Conservation (phyloP, 495 filamentous ascomycete species). For the Pseudomonodictys pantanalensis region DNA sequence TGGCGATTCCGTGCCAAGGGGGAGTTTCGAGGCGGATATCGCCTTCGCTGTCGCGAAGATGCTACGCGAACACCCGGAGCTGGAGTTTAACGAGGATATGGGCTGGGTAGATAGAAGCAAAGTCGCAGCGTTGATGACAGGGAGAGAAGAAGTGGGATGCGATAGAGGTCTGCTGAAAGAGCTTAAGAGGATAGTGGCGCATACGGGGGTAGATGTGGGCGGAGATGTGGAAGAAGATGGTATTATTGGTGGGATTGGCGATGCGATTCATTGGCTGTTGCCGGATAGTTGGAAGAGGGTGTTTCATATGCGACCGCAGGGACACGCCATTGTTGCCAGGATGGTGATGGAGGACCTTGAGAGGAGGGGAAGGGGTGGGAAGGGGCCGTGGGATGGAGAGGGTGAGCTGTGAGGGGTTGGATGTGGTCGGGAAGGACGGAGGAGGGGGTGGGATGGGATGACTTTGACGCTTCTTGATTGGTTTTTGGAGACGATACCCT, state of each 20-base stretch:
- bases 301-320: conserved; percentile 24
- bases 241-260: conserved; percentile 8
- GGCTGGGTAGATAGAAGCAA: conserved; percentile 19
- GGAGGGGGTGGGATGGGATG: too few relatives aligned
- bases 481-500: too few relatives aligned
- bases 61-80: conserved; percentile 24
- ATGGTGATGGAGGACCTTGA: conserved; percentile 13
- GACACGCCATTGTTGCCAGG: conserved; percentile 19
- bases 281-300: conserved; percentile 29
- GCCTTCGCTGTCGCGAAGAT: conserved; percentile 19
- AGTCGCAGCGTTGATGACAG: too few relatives aligned
- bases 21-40: conserved; percentile 22
- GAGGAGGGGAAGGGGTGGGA: neutral
- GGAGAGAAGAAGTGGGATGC: too few relatives aligned
- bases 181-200: too few relatives aligned
- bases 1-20: conserved; percentile 19
- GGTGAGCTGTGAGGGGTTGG: neutral
- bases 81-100: conserved; percentile 19
- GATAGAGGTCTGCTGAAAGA: too few relatives aligned
- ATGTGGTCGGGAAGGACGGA: too few relatives aligned
- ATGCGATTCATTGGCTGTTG: conserved; percentile 24
- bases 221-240: neutral
- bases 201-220: neutral
- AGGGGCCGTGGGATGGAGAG: neutral
- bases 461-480: too few relatives aligned